Conservation (phyloP, 164 flowering plant species). For the Houttuynia cordata region DNA sequence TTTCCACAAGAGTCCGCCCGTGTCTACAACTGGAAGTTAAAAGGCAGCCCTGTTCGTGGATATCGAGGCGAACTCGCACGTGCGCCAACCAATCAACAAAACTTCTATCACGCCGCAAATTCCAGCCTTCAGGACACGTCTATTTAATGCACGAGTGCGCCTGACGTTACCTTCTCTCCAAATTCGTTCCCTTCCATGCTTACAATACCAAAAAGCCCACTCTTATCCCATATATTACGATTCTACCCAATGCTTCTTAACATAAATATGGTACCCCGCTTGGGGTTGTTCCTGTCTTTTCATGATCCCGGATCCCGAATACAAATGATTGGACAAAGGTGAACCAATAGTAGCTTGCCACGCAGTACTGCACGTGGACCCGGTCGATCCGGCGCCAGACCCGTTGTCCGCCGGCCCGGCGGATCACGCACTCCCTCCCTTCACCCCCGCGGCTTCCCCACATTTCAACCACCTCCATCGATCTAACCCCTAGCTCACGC, state of each 20-base stretch:
- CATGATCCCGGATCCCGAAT: neutral
- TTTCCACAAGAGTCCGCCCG: no score
- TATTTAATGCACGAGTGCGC: neutral
- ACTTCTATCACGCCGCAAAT: neutral
- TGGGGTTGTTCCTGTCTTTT: no score
- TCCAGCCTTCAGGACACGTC: neutral
- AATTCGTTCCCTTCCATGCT: neutral
- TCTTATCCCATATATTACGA: neutral
- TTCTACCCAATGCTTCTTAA: neutral
- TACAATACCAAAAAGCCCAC: slow-evolving; percentile 4
- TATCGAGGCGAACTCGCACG: neutral
- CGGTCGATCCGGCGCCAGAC: neutral
- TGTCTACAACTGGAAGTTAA: neutral
- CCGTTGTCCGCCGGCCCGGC: neutral
- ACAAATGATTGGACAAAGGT: neutral
- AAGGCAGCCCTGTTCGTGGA: neutral
- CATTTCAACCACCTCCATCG: no score
- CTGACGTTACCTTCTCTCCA: neutral
- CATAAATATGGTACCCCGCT: no score
- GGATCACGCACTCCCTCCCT: neutral
- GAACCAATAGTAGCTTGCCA: neutral
- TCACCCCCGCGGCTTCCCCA: neutral
- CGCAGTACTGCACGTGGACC: neutral
- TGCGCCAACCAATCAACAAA: neutral
- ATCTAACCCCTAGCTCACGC: no score